These are phyloP conservation scores for Dothistroma pini DNA, from an alignment of 2,329 filamentous ascomycete species.

Conservation along the genomic window DNA sequence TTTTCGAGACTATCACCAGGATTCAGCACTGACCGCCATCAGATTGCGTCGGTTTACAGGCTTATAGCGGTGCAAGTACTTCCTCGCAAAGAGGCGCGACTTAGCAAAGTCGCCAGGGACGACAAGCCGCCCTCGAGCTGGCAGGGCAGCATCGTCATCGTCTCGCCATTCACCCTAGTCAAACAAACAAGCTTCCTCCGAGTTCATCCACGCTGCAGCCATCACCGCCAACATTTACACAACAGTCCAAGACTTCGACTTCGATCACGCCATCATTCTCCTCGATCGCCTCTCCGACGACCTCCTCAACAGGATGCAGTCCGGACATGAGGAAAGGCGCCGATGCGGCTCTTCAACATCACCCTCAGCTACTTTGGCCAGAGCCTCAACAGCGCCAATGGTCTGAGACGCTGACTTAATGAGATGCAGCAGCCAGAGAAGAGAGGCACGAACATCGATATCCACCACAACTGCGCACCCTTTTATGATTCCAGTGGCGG, in stretches of 20 bases:
- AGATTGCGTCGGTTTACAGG: no score
- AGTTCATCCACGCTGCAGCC: not conserved
- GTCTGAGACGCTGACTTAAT: not conserved
- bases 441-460: conserved; percentile 3
- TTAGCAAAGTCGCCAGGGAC: not conserved
- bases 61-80: no score
- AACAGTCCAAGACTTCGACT: not conserved
- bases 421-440: not conserved
- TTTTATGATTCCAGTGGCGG: not conserved
- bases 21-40: no score
- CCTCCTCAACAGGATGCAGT: not conserved
- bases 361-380: not conserved
- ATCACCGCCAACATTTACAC: not conserved
- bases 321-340: not conserved
- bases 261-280: conserved; percentile 2
- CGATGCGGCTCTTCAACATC: not conserved
- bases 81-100: not conserved
- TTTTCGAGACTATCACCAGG: no score
- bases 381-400: not conserved
- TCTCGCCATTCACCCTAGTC: not conserved
- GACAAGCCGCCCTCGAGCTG: not conserved
- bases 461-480: not conserved
- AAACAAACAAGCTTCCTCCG: not conserved
- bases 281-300: not conserved
- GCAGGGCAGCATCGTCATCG: not conserved